Evolutionary conservation across 768 basidiomycete genomes (phyloP), one percentile per base, ranked within the genome.

Genomic region (Boletus vermiculosoides): DNA sequence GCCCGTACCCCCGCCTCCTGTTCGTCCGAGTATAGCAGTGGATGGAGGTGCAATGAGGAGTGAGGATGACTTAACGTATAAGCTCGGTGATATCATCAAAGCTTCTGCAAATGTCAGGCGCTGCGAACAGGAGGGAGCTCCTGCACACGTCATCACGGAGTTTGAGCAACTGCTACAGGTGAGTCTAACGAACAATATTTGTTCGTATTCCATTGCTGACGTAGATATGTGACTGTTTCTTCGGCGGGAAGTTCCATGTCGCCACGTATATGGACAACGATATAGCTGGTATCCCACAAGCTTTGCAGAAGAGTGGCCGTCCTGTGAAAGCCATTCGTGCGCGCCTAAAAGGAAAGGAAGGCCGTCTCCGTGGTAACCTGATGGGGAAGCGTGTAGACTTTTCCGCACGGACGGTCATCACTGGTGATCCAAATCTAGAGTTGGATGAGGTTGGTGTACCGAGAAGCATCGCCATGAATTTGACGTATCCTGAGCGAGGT

Each of bases 231-330:
- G 30, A 46, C 48, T 34, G 13, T 4, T 25, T 41, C 23, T 16
- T 39, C 20, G 34, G 40, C 23, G 44, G 63, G 0, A 40, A 97
- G 93, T 99, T 95, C 71, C 97, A 99, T 68, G 94, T 98, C 58
- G 97, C 97, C 3, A 98, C 97, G 0, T 99, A 98, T 71, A 99
- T 99, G 96, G 97, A 99, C 70, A 99, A 99, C 69, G 95, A 98
- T 68, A 95, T 98, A 56, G 94, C 97, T 34, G 97, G 97, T 45
- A 92, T 98, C 36, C 97, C 97, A 1, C 96, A 98, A 68, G 94
- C 97, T 2, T 76, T 96, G 63, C 97, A 98, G 68, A 98, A 98
- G 74, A 95, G 93, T 41, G 97, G 97, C 31, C 85, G 97, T 56
- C 95, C 97, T 28, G 90, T 99, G 57, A 99, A 99, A 74, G 95